phyloP scores from a whole-genome alignment of 169 alveolate genomes.

The Besnoitia besnoiti region DNA sequence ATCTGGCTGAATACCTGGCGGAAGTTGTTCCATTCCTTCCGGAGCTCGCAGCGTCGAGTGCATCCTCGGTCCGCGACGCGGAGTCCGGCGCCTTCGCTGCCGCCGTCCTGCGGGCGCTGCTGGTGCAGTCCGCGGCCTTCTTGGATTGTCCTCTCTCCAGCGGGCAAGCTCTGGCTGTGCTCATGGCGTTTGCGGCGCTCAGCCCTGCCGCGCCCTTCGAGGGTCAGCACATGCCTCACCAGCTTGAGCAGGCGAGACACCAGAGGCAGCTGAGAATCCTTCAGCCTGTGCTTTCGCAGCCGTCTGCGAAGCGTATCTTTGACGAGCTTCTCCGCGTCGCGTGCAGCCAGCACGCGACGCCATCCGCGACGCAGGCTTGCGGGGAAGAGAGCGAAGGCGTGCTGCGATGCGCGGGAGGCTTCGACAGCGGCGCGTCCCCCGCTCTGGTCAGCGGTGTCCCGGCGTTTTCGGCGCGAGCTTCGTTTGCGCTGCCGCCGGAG shows the following conservation, averaged over 20 bases:
- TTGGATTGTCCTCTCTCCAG: not conserved
- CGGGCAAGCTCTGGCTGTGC: not conserved
- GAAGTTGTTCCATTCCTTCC: slow-evolving; percentile 27
- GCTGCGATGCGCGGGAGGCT: not conserved
- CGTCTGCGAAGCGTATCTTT: slow-evolving; percentile 7
- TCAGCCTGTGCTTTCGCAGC: not conserved
- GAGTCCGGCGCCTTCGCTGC: not conserved
- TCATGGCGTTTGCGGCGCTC: slow-evolving; percentile 19
- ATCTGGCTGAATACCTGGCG: not conserved
- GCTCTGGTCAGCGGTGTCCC: not conserved
- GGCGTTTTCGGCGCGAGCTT: not conserved
- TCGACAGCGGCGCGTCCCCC: not conserved
- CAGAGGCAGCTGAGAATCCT: not conserved
- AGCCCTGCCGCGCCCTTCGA: not conserved
- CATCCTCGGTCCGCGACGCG: not conserved
- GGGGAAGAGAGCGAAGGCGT: not conserved
- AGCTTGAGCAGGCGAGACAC: not conserved
- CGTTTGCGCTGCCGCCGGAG: not conserved
- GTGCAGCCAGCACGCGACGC: not conserved
- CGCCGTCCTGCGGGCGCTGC: not conserved
- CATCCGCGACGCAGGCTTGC: not conserved
- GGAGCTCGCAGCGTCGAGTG: slow-evolving; percentile 16
- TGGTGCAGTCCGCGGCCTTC: not conserved
- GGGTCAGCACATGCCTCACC: slow-evolving; percentile 20
- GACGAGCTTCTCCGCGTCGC: not conserved